phyloP scores from a whole-genome alignment of 345 rosid species.

The Melaleuca quinquenervia region DNA sequence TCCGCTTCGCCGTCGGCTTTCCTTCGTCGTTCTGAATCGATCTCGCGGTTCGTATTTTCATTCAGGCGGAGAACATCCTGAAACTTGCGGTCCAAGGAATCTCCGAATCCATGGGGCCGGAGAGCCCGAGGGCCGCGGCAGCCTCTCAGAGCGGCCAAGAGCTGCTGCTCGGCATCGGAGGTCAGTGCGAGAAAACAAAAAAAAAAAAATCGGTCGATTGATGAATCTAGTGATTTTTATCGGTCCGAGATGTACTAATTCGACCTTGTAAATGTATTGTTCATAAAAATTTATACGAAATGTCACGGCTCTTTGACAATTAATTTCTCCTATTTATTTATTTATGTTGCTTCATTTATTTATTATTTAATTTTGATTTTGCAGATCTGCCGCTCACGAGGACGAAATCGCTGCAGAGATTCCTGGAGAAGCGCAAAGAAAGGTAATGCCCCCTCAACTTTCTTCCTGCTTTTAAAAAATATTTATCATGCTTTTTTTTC shows the following conservation, averaged over 20 bases:
- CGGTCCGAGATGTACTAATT: neutral
- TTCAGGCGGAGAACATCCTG: constrained; percentile 9
- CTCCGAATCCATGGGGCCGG: constrained; percentile 10
- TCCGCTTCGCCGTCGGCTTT: neutral
- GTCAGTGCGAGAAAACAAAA: constrained; percentile 7
- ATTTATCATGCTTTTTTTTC: too few relatives aligned
- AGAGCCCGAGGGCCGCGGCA: constrained; percentile 7
- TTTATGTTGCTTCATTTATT: neutral
- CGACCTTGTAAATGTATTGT: neutral
- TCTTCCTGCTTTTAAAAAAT: neutral
- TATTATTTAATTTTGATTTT: neutral
- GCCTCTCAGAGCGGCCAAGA: constrained; percentile 15
- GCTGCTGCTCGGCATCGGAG: constrained; percentile 45
- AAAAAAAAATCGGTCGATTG: too few relatives aligned
- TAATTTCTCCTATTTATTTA: neutral
- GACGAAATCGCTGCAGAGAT: constrained; percentile 69
- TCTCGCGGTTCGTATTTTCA: neutral
- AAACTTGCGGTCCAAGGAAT: constrained; percentile 16
- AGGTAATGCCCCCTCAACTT: constrained; percentile 28
- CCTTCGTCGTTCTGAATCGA: neutral
- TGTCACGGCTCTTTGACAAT: neutral
- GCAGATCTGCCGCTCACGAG: constrained; percentile 70
- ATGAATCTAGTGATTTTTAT: neutral
- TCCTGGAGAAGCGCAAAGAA: constrained; percentile 84
- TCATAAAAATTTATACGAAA: neutral